Evolutionary conservation across 768 basidiomycete genomes (phyloP), one percentile per base, ranked within the genome.

Genomic region (Zangia roseola): DNA sequence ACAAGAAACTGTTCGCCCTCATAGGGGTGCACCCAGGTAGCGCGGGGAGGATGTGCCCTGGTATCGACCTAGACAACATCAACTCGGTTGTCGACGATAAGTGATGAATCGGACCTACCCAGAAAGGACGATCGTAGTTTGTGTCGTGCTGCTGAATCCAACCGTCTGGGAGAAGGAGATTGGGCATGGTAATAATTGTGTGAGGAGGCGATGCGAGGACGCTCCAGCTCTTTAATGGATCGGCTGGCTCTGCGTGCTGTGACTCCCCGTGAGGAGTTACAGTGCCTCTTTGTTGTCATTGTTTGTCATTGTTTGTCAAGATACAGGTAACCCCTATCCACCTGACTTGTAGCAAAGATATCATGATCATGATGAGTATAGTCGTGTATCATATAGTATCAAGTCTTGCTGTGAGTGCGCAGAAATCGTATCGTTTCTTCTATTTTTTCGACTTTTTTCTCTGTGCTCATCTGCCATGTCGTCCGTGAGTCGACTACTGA

Each of bases 11-110:
- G 72, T 39, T 82, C 78, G 60, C 88, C 85, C 47, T 88, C 83
- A 49, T 79, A 79, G 2, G 88, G 86, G 59, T 90, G 86, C 1
- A 74, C 73, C 88, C 86, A 90, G 57, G 81, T 87, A 0, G 80
- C 74, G 0, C 86, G 78, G 1, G 84, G 80, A 8, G 88, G 86
- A 8, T 63, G 70, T 1, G 80, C 78, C 49, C 67, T 71, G 0
- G 84, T 87, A 52, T 89, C 83, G 16, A 87, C 81, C 82, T 86
- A 40, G 38, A 43, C 19, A 14, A 24, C 19, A n/a, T 36, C 25
- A n/a, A 17, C 16, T 30, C 38, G 35, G 36, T 6, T 9, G 10
- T n/a, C 17, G 3, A 14, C 16, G 7, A 26, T 26, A 28, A 7
- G 17, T 24, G 4, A 25, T 5, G 17, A 30, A 9, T 19, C 28